Conservation (phyloP, 2,329 filamentous ascomycete genomes). For the Fusarium burgessii region DNA sequence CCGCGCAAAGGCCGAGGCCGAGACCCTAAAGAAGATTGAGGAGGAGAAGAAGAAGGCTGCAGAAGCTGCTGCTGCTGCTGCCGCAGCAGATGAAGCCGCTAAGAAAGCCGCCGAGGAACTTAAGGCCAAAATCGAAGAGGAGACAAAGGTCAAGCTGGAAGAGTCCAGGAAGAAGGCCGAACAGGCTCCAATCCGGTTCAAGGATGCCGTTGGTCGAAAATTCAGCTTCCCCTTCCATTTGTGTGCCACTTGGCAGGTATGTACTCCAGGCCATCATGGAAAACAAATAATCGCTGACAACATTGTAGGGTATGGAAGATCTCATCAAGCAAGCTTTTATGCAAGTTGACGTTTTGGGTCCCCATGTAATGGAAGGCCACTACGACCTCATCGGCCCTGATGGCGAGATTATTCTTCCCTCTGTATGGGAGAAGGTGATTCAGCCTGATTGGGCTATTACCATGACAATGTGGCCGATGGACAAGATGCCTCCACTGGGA, state of each 20-base stretch:
- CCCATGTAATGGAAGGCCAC: conserved; percentile 80
- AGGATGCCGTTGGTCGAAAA: conserved; percentile 90
- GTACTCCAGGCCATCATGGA: conserved; percentile 47
- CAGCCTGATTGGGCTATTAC: conserved; percentile 74
- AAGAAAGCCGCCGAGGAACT: conserved; percentile 70
- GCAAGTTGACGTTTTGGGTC: conserved; percentile 80
- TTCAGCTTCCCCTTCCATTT: conserved; percentile 92
- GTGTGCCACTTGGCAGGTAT: conserved; percentile 85
- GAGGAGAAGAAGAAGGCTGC: conserved; percentile 56
- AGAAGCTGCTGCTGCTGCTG: conserved; percentile 58
- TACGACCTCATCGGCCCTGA: conserved; percentile 85
- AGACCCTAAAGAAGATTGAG: conserved; percentile 56
- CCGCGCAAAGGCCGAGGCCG: conserved; percentile 54
- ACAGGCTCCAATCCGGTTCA: conserved; percentile 85
- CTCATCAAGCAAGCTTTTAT: conserved; percentile 87
- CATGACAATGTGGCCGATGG: conserved; percentile 71
- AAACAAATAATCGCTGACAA: conserved; percentile 39
- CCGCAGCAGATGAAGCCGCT: conserved; percentile 62
- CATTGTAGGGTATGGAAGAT: conserved; percentile 80
- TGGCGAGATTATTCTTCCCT: conserved; percentile 83
- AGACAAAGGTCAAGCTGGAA: conserved; percentile 62
- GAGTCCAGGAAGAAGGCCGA: conserved; percentile 66
- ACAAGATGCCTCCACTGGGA: conserved; percentile 53
- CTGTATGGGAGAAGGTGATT: conserved; percentile 83
- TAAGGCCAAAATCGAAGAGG: conserved; percentile 68